Evolutionary conservation across 805 yeast genomes (phyloP).

Genomic region (Brettanomyces anomalus): DNA sequence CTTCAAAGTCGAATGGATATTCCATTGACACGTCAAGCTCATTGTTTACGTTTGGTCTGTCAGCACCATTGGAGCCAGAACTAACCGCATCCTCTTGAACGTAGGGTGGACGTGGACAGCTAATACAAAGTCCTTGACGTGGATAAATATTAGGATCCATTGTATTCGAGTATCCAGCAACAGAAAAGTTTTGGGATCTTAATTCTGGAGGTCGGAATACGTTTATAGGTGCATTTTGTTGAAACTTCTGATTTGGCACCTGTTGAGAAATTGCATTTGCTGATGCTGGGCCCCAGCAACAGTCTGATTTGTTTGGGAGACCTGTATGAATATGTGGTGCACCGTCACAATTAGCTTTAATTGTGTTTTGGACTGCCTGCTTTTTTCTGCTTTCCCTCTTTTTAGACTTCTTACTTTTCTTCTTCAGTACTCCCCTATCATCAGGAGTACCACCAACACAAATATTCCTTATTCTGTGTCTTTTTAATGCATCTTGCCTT

Average conservation of each 20-base stretch:
- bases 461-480: slow-evolving; percentile 72
- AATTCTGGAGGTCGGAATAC: neutral
- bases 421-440: slow-evolving; percentile 19
- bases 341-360: too few species aligned
- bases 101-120: too few species aligned
- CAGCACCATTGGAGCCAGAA: neutral
- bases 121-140: too few species aligned
- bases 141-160: too few species aligned
- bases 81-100: neutral
- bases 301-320: too few species aligned
- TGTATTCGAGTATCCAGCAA: too few species aligned
- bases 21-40: slow-evolving; percentile 3
- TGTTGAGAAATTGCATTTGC: too few species aligned
- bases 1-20: slow-evolving; percentile 2
- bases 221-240: too few species aligned
- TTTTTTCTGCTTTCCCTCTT: neutral
- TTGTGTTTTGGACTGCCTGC: too few species aligned
- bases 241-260: too few species aligned
- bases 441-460: slow-evolving; percentile 64
- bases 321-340: too few species aligned
- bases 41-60: neutral
- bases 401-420: neutral
- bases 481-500: slow-evolving; percentile 77
- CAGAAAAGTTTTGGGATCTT: neutral
- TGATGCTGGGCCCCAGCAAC: too few species aligned